Evolutionary conservation across 345 rosid species (phyloP).

Genomic region (Eucalyptus grandis): DNA sequence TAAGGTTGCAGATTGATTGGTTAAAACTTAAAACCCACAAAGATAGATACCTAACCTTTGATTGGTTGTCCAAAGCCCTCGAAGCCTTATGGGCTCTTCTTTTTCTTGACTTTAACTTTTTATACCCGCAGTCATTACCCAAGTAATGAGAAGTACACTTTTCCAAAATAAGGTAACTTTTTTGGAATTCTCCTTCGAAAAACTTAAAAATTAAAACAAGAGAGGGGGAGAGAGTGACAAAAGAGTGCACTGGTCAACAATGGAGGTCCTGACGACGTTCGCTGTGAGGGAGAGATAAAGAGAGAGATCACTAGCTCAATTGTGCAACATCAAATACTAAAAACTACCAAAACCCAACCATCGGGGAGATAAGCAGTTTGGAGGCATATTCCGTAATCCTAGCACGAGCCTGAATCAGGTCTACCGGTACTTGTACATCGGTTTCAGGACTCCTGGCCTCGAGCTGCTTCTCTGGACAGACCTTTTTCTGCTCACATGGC

Average conservation of each 20-base stretch:
- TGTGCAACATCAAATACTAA: neutral
- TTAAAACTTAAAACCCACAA: no score
- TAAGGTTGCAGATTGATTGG: no score
- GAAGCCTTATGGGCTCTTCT: no score
- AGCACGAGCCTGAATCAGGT: neutral
- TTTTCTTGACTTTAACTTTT: accelerated
- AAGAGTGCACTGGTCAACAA: neutral
- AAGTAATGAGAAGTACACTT: no score
- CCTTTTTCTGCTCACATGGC: accelerated
- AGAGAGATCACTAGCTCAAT: neutral
- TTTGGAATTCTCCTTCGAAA: accelerated
- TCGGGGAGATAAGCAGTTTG: neutral
- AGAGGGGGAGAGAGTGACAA: neutral
- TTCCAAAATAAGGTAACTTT: no score
- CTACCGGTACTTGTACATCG: neutral
- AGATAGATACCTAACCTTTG: accelerated
- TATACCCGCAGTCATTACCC: no score
- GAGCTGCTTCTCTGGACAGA: neutral
- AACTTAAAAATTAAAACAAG: neutral
- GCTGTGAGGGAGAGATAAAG: neutral
- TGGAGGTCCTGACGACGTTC: accelerated
- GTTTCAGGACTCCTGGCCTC: accelerated
- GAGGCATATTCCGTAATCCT: neutral
- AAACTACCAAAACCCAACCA: neutral
- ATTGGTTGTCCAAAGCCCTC: no score